Evolutionary conservation across 2,329 filamentous ascomycete genomes (phyloP), one percentile per base, ranked within the genome.

Genomic region (Periconia sp.): DNA sequence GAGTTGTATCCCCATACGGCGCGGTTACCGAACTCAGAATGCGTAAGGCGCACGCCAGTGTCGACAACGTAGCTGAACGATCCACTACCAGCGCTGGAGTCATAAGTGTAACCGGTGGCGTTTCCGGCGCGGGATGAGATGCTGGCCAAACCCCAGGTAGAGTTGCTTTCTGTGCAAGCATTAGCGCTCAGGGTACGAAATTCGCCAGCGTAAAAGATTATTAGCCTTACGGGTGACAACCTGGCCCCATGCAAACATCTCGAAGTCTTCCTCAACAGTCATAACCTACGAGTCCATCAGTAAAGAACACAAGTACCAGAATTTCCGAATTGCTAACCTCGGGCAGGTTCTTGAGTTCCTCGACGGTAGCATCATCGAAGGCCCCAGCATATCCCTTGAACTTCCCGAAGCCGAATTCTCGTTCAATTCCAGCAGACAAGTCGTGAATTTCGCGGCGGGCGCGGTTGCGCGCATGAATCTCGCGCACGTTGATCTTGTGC

Each of bases 41-140:
- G 86, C 1, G 77, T 80, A 31, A 72, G 70, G 42, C 75, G 73
- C 67, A 89, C 81, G 56, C 86, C 86, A 2, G 85, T 87, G 70
- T 89, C 86, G n/a, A 89, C 78, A 17, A 89, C 74, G 66, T 84
- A 89, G 17, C 59, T 63, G 51, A 60, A 71, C 0, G 61, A 68
- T 23, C 61, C 66, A 5, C 59, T 27, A n/a, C 67, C 67, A 10
- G 60, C 64, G 17, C 51, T 57, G 1, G 49, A 44, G 40, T 72
- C 69, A 35, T 69, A 72, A 33, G 66, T 49, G 54, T 72, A 70
- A 33, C 52, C 53, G 5, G 50, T 60, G 6, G 63, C 59, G 31
- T 57, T 58, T 3, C 42, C 20, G 1, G 52, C 58, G 11, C 60
- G 56, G 5, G 66, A 69, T 0, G 69, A 72, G 19, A 73, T 69